A percentile compares a stretch with the other conserved stretches of the same genome.
These are phyloP conservation scores for Pseudotulostoma volvatum DNA, from an alignment of 495 filamentous ascomycete species.

Conservation along the genomic window DNA sequence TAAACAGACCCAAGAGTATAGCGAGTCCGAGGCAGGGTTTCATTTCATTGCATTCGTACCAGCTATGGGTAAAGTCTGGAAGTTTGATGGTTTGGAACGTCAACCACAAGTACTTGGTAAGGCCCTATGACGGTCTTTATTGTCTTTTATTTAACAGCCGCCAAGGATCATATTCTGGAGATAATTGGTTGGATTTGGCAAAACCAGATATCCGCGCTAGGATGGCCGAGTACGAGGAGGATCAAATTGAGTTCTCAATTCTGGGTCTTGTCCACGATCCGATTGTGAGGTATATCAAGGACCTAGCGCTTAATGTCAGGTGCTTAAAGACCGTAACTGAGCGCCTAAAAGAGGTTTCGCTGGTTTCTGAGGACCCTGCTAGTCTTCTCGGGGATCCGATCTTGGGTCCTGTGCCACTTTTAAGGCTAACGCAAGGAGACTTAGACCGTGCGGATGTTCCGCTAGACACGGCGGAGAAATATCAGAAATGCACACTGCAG, in stretches of 20 bases:
- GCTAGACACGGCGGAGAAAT: conserved; percentile 5
- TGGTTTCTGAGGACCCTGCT: background rate
- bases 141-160: conserved; percentile 1
- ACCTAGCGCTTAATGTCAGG: conserved; percentile 33
- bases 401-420: conserved; percentile 18
- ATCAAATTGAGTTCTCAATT: conserved; percentile 41
- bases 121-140: conserved; percentile 5
- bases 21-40: conserved; percentile 39
- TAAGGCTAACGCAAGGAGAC: conserved; percentile 16
- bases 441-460: conserved; percentile 19
- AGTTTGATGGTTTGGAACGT: conserved; percentile 70
- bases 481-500: conserved; percentile 9
- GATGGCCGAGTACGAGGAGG: conserved; percentile 37
- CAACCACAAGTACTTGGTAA: conserved; percentile 57
- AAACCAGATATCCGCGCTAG: conserved; percentile 30
- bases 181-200: conserved; percentile 35
- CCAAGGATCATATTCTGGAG: conserved; percentile 20
- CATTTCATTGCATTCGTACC: conserved; percentile 91
- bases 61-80: conserved; percentile 58
- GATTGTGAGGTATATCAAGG: conserved; percentile 19
- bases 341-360: conserved; percentile 13
- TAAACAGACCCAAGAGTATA: conserved; percentile 20
- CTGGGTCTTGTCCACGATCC: conserved; percentile 39
- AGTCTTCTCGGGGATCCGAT: conserved; percentile 8
- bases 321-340: conserved; percentile 19